phyloP scores from a whole-genome alignment of 1,284 basidiomycete species.

The Cutaneotrichosporon sp. region DNA sequence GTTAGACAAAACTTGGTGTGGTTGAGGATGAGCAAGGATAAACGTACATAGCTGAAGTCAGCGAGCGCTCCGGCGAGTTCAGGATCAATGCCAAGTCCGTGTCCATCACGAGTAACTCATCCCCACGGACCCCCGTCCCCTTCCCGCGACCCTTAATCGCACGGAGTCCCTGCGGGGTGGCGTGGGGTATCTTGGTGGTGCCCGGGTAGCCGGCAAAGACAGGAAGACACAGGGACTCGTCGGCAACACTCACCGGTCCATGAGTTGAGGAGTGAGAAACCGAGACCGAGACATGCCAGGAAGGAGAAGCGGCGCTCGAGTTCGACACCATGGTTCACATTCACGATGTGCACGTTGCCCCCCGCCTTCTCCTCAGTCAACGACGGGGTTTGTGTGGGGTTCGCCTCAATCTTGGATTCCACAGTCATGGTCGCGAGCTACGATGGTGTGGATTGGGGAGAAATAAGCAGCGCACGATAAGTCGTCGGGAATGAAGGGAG shows the following conservation, averaged over 20 bases:
- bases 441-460: too few species aligned
- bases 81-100: too few species aligned
- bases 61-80: too few species aligned
- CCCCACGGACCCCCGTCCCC: too few species aligned
- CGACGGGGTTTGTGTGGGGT: neutral
- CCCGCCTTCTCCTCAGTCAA: neutral
- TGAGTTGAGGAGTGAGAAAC: constrained; percentile 22
- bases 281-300: constrained; percentile 17
- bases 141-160: too few species aligned
- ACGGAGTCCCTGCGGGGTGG: neutral
- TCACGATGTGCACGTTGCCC: neutral
- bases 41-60: constrained; percentile 7
- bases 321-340: constrained; percentile 1
- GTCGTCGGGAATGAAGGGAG: neutral
- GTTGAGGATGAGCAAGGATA: too few species aligned
- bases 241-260: constrained; percentile 15
- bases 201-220: neutral
- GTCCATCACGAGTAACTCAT: too few species aligned
- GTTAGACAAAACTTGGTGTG: too few species aligned
- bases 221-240: neutral
- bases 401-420: neutral
- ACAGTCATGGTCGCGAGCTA: neutral
- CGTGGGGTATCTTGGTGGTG: neutral
- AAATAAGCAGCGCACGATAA: too few species aligned
- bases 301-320: constrained; percentile 24